Evolutionary conservation across 441 rosid genomes (phyloP).

Genomic region (Eutrema salsugineum): DNA sequence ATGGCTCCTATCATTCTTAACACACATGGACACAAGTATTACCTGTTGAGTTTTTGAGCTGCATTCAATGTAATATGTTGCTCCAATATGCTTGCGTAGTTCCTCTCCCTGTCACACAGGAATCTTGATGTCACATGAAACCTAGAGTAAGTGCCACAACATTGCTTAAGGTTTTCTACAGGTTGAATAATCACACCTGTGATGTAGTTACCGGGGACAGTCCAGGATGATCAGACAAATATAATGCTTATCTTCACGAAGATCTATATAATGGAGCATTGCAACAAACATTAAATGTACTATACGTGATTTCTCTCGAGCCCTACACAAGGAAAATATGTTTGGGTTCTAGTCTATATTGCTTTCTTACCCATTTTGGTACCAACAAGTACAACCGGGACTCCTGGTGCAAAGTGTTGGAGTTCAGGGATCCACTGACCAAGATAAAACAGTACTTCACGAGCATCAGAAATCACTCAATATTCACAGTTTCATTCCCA

Average conservation of each 20-base stretch:
- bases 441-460: constrained; percentile 10
- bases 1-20: neutral
- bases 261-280: no score
- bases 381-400: constrained; percentile 92
- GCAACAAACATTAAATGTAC: no score
- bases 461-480: constrained; percentile 21
- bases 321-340: no score
- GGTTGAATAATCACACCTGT: constrained; percentile 46
- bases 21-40: neutral
- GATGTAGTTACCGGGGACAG: constrained; percentile 73
- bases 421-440: constrained; percentile 97
- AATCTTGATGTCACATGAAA: no score
- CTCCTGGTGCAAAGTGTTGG: constrained; percentile 87
- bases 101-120: constrained; percentile 69
- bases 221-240: constrained; percentile 85
- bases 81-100: constrained; percentile 77
- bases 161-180: neutral
- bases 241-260: constrained; percentile 76
- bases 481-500: neutral
- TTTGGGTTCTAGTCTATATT: neutral
- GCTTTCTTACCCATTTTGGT: constrained; percentile 79
- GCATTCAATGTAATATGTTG: constrained; percentile 24
- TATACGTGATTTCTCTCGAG: no score
- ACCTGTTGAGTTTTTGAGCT: constrained; percentile 95
- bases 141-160: neutral